Percentiles rank a stretch among this genome's conserved stretches.
Evolutionary conservation across 176 grass and related monocot genomes (phyloP).

Genomic region (Tillandsia leiboldiana): DNA sequence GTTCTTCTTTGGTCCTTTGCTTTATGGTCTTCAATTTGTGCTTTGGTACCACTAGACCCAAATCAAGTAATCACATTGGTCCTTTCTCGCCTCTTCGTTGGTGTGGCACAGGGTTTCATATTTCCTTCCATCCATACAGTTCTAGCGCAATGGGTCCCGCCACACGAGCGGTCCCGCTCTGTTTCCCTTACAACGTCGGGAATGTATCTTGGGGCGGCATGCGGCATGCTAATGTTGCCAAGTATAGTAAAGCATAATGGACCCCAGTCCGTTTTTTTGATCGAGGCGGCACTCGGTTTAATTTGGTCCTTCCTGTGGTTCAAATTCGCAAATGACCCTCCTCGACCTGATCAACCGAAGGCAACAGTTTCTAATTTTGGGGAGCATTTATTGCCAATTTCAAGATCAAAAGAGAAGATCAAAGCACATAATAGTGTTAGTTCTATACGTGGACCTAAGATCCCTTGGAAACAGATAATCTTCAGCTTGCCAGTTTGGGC

Average conservation of each 20-base stretch:
- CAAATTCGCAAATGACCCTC: constrained; percentile 57
- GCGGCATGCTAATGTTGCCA: constrained; percentile 64
- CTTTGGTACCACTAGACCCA: constrained; percentile 58
- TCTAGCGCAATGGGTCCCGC: constrained; percentile 83
- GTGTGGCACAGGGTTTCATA: constrained; percentile 76
- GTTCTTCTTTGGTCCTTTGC: constrained; percentile 59
- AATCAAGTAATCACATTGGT: constrained; percentile 37
- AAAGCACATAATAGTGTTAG: constrained; percentile 32
- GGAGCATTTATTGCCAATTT: constrained; percentile 30
- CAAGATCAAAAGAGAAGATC: constrained; percentile 48
- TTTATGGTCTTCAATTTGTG: constrained; percentile 74
- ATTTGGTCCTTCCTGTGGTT: constrained; percentile 68
- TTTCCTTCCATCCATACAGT: constrained; percentile 83
- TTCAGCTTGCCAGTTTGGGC: constrained; percentile 74
- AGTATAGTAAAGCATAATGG: constrained; percentile 57
- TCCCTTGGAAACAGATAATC: constrained; percentile 68
- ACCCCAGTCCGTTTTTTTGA: constrained; percentile 49
- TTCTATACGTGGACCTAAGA: constrained; percentile 31
- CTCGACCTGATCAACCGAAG: constrained; percentile 44
- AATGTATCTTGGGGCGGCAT: constrained; percentile 88
- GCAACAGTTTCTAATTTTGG: constrained; percentile 16
- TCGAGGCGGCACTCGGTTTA: constrained; percentile 58
- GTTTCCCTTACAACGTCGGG: constrained; percentile 80
- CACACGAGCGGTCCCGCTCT: constrained; percentile 66
- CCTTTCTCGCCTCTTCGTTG: constrained; percentile 61